Evolutionary conservation across 352 stramenopile species (phyloP).

Genomic region (Chrysophaeum taylorii): DNA sequence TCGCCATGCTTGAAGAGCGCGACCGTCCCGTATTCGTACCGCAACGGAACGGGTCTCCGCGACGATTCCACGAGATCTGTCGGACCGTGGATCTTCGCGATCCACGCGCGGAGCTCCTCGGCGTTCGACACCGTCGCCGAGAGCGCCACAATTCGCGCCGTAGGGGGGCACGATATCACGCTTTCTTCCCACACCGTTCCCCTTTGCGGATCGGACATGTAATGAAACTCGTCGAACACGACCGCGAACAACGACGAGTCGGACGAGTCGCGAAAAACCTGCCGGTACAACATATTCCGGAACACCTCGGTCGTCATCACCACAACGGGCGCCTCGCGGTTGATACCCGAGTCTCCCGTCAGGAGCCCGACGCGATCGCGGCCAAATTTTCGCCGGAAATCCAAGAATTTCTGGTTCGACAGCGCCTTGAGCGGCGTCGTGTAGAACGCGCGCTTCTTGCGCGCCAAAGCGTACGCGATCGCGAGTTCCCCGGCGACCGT

Average conservation of each 20-base stretch:
- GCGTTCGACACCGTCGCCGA: constrained; percentile 61
- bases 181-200: constrained; percentile 66
- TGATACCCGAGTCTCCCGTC: constrained; percentile 61
- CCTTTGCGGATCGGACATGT: constrained; percentile 59
- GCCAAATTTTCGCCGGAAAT: constrained; percentile 57
- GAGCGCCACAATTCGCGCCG: constrained; percentile 55
- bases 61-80: constrained; percentile 44
- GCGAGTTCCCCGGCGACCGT: constrained; percentile 64
- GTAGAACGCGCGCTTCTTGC: constrained; percentile 52
- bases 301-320: constrained; percentile 74
- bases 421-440: constrained; percentile 69
- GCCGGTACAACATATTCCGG: constrained; percentile 54
- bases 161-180: constrained; percentile 53
- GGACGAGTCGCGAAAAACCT: background rate
- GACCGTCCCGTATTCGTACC: constrained; percentile 51
- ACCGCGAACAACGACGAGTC: constrained; percentile 41
- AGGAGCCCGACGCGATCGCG: constrained; percentile 49
- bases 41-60: constrained; percentile 54
- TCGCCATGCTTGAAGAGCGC: constrained; percentile 52
- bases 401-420: constrained; percentile 67
- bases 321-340: constrained; percentile 47
- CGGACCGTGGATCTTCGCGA: constrained; percentile 52
- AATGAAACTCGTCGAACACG: constrained; percentile 72
- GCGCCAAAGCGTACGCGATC: constrained; percentile 44
- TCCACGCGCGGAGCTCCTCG: constrained; percentile 50